Conservation (phyloP, 2,329 filamentous ascomycete genomes). For the Phyllosticta ampelicida region DNA sequence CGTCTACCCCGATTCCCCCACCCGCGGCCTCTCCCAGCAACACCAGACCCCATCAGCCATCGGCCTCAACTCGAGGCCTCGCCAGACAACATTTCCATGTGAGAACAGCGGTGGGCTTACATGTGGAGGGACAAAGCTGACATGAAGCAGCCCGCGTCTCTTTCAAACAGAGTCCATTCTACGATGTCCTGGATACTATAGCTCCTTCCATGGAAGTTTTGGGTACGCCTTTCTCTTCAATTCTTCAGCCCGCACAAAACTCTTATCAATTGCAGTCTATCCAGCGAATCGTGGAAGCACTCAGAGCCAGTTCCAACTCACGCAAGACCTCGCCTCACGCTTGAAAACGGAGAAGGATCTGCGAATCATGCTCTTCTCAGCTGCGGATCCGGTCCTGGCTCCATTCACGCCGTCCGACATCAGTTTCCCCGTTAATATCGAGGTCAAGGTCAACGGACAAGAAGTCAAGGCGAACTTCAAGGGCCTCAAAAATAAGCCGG, state of each 20-base stretch:
- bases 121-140: constrained; percentile 11
- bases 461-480: constrained; percentile 90
- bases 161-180: constrained; percentile 80
- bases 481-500: constrained; percentile 90
- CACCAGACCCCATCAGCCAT: constrained; percentile 14
- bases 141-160: constrained; percentile 31
- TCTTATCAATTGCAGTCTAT: constrained; percentile 36
- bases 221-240: constrained; percentile 42
- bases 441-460: constrained; percentile 79
- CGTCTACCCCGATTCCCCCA: constrained; percentile 13
- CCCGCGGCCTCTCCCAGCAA: constrained; percentile 15
- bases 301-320: constrained; percentile 48
- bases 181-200: constrained; percentile 55
- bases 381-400: constrained; percentile 41
- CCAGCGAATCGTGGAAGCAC: constrained; percentile 49
- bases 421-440: constrained; percentile 82
- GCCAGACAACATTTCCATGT: constrained; percentile 13
- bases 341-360: constrained; percentile 51
- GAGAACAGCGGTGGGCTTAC: background rate
- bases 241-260: background rate
- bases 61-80: background rate
- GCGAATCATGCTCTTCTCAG: constrained; percentile 76
- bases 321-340: constrained; percentile 42
- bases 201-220: constrained; percentile 59
- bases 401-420: constrained; percentile 48